phyloP scores from a whole-genome alignment of 1,139 yeast genomes.

The Geotrichum restrictum region DNA sequence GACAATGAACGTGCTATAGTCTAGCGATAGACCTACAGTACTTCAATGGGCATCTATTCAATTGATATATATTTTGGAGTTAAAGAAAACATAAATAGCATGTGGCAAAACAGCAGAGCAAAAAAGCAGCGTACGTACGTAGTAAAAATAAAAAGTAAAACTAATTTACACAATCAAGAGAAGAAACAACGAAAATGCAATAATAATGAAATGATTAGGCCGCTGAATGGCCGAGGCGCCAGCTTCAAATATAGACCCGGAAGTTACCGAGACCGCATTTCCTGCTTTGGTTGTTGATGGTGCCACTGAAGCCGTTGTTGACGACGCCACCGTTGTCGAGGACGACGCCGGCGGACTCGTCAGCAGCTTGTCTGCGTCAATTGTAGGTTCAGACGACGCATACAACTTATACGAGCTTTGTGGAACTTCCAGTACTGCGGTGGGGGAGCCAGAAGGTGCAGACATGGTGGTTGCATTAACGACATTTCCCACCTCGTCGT shows the following conservation, averaged over 20 bases:
- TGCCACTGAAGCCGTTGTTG: neutral
- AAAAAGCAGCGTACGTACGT: too few relatives aligned
- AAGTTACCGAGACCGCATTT: constrained; percentile 1
- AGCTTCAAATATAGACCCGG: neutral
- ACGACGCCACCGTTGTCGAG: neutral
- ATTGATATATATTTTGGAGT: too few relatives aligned
- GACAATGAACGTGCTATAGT: too few relatives aligned
- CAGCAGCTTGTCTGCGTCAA: neutral
- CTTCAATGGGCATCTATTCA: too few relatives aligned
- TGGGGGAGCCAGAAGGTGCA: constrained; percentile 16
- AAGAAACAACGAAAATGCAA: neutral
- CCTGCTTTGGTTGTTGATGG: neutral
- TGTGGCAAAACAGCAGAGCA: too few relatives aligned
- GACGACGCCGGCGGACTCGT: neutral
- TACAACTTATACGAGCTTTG: neutral
- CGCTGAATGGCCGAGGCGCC: constrained; percentile 1
- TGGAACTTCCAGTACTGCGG: constrained; percentile 6
- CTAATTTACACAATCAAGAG: too few relatives aligned
- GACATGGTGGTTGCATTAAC: constrained; percentile 12
- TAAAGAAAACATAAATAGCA: too few relatives aligned
- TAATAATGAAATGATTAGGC: neutral
- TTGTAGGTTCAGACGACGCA: neutral
- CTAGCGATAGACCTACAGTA: too few relatives aligned
- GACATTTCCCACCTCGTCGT: constrained; percentile 8
- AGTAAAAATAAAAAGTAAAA: neutral